Conservation (phyloP, 2,329 filamentous ascomycete genomes). For the Trichophaea hybrida region DNA sequence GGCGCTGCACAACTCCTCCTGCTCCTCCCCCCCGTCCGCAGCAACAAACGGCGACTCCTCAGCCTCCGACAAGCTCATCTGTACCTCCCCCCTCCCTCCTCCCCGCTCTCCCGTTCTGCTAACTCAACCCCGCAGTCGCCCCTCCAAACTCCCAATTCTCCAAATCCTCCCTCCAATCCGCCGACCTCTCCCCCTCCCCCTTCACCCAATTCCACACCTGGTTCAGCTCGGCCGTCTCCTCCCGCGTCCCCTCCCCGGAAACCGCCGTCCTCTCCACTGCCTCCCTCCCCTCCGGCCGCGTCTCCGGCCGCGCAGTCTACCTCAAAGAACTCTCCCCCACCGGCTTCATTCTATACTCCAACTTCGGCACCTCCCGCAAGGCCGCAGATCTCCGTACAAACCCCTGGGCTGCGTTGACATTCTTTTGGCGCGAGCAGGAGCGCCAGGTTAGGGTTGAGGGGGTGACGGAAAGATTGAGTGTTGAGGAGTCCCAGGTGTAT, state of each 20-base stretch:
- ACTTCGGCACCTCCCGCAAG: conserved; percentile 66
- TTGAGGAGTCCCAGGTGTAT: conserved; percentile 58
- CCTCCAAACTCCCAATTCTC: conserved; percentile 68
- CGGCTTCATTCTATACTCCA: conserved; percentile 87
- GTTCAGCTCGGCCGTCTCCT: conserved; percentile 59
- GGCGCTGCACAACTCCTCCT: not conserved
- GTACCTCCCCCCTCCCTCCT: not conserved
- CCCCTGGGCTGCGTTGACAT: conserved; percentile 65
- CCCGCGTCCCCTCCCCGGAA: conserved; percentile 60
- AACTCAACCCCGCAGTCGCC: conserved; percentile 38
- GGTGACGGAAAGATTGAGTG: conserved; percentile 47
- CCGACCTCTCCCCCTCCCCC: conserved; percentile 37
- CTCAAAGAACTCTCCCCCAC: conserved; percentile 77
- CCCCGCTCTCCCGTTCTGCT: no score
- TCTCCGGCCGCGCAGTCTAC: conserved; percentile 78
- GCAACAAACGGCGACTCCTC: not conserved
- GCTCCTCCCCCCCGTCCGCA: not conserved
- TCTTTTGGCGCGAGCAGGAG: conserved; percentile 79
- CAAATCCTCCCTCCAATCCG: conserved; percentile 45
- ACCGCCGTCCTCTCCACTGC: conserved; percentile 80
- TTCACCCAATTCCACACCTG: conserved; percentile 76
- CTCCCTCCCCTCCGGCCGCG: conserved; percentile 63
- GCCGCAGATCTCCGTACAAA: conserved; percentile 57
- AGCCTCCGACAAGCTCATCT: not conserved
- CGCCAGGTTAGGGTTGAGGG: conserved; percentile 87